A percentile compares a stretch with the other conserved stretches of the same genome.
These are phyloP conservation scores for Candida glaebosa DNA, from an alignment of 805 yeast genomes.

Conservation along the genomic window DNA sequence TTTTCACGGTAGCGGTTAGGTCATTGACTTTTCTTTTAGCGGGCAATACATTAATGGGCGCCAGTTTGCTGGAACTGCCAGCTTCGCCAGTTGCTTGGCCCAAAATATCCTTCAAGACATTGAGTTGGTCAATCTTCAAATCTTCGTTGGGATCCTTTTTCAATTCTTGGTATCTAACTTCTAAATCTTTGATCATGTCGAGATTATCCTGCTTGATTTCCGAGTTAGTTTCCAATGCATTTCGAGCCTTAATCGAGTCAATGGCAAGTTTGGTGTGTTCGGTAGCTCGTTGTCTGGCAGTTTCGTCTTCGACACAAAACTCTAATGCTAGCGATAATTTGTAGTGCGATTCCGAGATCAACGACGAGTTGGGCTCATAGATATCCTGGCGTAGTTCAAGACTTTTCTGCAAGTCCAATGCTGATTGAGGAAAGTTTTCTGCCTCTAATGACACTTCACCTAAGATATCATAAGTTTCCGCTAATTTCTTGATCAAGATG, in stretches of 20 bases:
- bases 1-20: constrained; percentile 59
- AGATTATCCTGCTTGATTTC: constrained; percentile 37
- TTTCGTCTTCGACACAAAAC: constrained; percentile 53
- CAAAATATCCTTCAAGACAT: constrained; percentile 53
- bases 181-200: constrained; percentile 53
- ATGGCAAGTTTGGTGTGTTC: constrained; percentile 55
- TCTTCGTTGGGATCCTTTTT: constrained; percentile 49
- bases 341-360: constrained; percentile 76
- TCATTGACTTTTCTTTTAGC: constrained; percentile 45
- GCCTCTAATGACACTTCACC: constrained; percentile 91
- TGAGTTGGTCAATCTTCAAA: constrained; percentile 47
- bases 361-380: constrained; percentile 48
- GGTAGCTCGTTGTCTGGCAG: constrained; percentile 47
- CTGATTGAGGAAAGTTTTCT: constrained; percentile 80
- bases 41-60: constrained; percentile 48
- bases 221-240: constrained; percentile 42
- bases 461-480: constrained; percentile 71
- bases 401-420: constrained; percentile 60
- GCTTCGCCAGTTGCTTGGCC: constrained; percentile 39
- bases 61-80: constrained; percentile 13
- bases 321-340: constrained; percentile 78
- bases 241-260: constrained; percentile 32
- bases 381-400: constrained; percentile 52
- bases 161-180: constrained; percentile 54
- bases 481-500: constrained; percentile 48